A percentile compares a stretch with the other conserved stretches of the same genome.
These are phyloP conservation scores for Neoboletus subvelutipes DNA, from an alignment of 768 basidiomycete genomes.

Conservation along the genomic window DNA sequence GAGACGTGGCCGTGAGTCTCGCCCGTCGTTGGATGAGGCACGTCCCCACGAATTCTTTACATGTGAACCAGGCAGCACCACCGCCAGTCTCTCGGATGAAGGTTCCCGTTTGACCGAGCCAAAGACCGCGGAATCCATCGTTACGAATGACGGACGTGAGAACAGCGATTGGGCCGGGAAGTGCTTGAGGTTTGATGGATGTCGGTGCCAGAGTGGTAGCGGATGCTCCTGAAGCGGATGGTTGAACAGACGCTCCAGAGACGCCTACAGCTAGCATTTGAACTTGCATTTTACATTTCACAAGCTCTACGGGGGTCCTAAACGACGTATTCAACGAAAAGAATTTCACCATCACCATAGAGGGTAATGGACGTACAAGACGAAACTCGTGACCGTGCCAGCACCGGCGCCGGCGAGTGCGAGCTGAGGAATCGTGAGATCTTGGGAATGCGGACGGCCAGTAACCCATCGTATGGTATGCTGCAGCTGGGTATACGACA, in stretches of 20 bases:
- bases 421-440: slow-evolving; percentile 66
- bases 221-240: slow-evolving; percentile 16
- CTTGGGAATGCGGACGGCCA: slow-evolving; percentile 35
- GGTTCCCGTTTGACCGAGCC: slow-evolving; percentile 95
- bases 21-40: slow-evolving; percentile 55
- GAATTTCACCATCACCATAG: too few species aligned
- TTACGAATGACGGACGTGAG: slow-evolving; percentile 59
- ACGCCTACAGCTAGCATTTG: slow-evolving; percentile 63
- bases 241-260: slow-evolving; percentile 16
- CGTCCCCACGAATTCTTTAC: slow-evolving; percentile 75
- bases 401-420: slow-evolving; percentile 84
- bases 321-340: background rate
- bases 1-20: slow-evolving; percentile 20
- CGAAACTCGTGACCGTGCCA: slow-evolving; percentile 81
- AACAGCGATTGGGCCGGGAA: slow-evolving; percentile 76
- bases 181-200: slow-evolving; percentile 22
- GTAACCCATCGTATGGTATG: slow-evolving; percentile 49
- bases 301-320: slow-evolving; percentile 90
- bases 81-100: slow-evolving; percentile 93
- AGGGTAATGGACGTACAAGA: slow-evolving; percentile 58
- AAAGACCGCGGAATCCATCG: slow-evolving; percentile 81
- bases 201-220: slow-evolving; percentile 12
- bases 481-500: slow-evolving; percentile 80
- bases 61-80: slow-evolving; percentile 85
- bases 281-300: slow-evolving; percentile 98